A percentile compares a stretch with the other conserved stretches of the same genome.
These are phyloP conservation scores for Cladophialophora carrionii DNA, from an alignment of 2,329 filamentous ascomycete species.

Conservation along the genomic window DNA sequence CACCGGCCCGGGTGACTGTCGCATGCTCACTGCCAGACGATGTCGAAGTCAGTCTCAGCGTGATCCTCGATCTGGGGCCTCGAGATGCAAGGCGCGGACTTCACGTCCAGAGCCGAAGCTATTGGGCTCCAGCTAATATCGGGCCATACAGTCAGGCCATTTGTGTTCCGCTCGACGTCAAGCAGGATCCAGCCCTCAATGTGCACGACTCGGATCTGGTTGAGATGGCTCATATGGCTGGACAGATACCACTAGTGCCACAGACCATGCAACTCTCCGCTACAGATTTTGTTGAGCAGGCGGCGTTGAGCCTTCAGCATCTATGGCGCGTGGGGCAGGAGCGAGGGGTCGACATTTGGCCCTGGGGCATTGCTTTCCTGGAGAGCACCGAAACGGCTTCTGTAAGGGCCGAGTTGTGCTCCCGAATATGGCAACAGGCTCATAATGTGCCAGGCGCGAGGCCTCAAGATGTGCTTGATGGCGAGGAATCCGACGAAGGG, in stretches of 20 bases:
- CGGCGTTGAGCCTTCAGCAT: constrained; percentile 80
- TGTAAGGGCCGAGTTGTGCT: constrained; percentile 45
- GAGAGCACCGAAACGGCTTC: constrained; percentile 44
- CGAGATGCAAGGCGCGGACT: constrained; percentile 56
- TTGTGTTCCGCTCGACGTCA: constrained; percentile 50
- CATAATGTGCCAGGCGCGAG: constrained; percentile 39
- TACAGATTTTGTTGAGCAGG: constrained; percentile 59
- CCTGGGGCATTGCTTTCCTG: constrained; percentile 75
- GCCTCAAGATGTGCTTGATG: constrained; percentile 27
- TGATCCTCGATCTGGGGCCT: constrained; percentile 49
- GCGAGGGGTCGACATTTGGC: constrained; percentile 74
- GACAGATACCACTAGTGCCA: constrained; percentile 87
- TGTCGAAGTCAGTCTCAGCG: constrained; percentile 64
- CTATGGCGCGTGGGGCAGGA: constrained; percentile 79
- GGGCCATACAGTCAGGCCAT: constrained; percentile 95
- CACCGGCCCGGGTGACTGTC: constrained; percentile 82
- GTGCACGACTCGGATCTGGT: constrained; percentile 27
- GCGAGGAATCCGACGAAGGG: constrained; percentile 47
- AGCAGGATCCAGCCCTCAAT: constrained; percentile 38
- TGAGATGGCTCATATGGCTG: constrained; percentile 70
- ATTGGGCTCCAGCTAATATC: constrained; percentile 98
- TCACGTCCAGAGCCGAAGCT: constrained; percentile 90
- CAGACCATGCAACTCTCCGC: constrained; percentile 66
- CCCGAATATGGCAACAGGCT: constrained; percentile 52
- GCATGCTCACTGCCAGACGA: constrained; percentile 66